phyloP scores from a whole-genome alignment of 176 grass and related monocot genomes.

The Aegilops umbellulata region DNA sequence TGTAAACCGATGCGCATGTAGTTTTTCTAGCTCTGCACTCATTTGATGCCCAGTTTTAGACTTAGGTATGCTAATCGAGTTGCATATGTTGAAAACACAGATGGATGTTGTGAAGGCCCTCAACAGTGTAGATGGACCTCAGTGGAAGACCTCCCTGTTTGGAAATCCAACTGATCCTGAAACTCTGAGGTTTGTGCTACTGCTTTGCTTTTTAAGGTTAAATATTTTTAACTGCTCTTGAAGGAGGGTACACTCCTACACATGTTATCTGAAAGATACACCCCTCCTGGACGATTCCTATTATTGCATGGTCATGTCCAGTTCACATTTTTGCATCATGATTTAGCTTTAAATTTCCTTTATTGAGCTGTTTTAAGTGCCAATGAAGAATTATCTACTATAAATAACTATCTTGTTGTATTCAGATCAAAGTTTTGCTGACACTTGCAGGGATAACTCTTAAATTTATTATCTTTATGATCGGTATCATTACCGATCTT shows the following conservation, averaged over 20 bases:
- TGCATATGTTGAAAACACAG: slow-evolving; percentile 42
- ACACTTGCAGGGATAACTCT: not conserved
- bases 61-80: slow-evolving; percentile 22
- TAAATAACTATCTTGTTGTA: slow-evolving; percentile 1
- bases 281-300: not conserved
- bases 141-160: slow-evolving; percentile 96
- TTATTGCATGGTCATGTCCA: not conserved
- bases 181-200: slow-evolving; percentile 71
- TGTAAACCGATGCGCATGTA: not conserved
- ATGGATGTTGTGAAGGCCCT: slow-evolving; percentile 93
- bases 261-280: slow-evolving; percentile 18
- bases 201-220: slow-evolving; percentile 16
- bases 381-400: not conserved
- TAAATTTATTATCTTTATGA: not conserved
- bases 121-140: slow-evolving; percentile 85
- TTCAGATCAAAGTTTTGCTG: not conserved
- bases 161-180: slow-evolving; percentile 93
- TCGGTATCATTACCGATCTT: not conserved
- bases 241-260: not conserved
- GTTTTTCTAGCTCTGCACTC: not conserved
- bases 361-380: not conserved
- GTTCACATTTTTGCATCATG: slow-evolving; percentile 21
- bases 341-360: not conserved
- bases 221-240: slow-evolving; percentile 25
- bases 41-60: not conserved